Evolutionary conservation across 1,284 basidiomycete genomes (phyloP).

Genomic region (Malassezia vespertilionis): DNA sequence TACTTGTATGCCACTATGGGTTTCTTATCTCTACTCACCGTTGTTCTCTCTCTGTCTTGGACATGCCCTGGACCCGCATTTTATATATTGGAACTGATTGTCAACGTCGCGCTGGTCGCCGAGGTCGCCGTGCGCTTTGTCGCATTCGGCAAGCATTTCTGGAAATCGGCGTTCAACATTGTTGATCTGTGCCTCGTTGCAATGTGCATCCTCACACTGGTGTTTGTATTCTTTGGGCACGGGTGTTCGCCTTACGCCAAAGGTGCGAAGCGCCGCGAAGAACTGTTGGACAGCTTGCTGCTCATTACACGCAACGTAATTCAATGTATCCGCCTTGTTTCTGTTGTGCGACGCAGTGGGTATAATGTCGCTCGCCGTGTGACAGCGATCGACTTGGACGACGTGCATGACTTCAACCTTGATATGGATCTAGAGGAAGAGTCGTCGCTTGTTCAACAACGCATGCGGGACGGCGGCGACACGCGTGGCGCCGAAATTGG

Average conservation of each 20-base stretch:
- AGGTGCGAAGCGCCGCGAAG: conserved; percentile 34
- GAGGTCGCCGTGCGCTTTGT: conserved; percentile 39
- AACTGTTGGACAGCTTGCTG: conserved; percentile 40
- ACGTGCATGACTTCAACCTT: conserved; percentile 30
- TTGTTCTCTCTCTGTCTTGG: conserved; percentile 31
- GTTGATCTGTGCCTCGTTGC: conserved; percentile 39
- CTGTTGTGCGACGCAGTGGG: conserved; percentile 36
- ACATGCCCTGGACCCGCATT: conserved; percentile 41
- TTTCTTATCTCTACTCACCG: conserved; percentile 35
- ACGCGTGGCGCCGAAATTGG: conserved; percentile 12
- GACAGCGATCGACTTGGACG: conserved; percentile 34
- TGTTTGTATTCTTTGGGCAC: conserved; percentile 41
- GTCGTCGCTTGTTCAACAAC: conserved; percentile 33
- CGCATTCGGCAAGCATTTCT: conserved; percentile 45
- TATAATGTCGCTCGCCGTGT: conserved; percentile 33
- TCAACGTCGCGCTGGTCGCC: conserved; percentile 40
- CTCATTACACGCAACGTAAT: conserved; percentile 41
- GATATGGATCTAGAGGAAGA: conserved; percentile 45
- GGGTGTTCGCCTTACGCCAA: conserved; percentile 37
- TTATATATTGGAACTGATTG: conserved; percentile 37
- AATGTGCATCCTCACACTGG: conserved; percentile 37
- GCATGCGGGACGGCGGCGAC: conserved; percentile 41
- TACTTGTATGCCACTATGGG: conserved; percentile 46
- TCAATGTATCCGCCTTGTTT: conserved; percentile 36
- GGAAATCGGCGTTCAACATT: conserved; percentile 44